phyloP scores from a whole-genome alignment of 2,329 filamentous ascomycete species.

The Claviceps sp. region DNA sequence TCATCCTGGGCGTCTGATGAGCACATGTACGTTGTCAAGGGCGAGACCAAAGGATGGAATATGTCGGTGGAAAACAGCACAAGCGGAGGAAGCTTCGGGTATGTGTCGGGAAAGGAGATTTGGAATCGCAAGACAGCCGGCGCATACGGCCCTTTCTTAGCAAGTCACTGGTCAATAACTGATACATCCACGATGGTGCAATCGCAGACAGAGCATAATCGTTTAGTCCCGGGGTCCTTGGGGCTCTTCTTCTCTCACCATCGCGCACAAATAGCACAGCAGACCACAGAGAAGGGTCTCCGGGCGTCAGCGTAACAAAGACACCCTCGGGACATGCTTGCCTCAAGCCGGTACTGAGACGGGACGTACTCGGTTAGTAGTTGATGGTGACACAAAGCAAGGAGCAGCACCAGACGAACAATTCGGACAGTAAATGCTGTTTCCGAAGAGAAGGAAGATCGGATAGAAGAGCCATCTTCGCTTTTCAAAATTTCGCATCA shows the following conservation, averaged over 20 bases:
- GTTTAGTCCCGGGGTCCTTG: not conserved
- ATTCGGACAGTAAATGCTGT: constrained; percentile 70
- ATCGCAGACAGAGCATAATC: not conserved
- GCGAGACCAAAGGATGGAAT: constrained; percentile 87
- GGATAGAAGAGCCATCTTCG: constrained; percentile 19
- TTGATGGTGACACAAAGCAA: not conserved
- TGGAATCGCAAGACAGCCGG: constrained; percentile 81
- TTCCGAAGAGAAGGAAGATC: constrained; percentile 46
- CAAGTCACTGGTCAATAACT: not conserved
- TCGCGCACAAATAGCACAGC: constrained; percentile 85
- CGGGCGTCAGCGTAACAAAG: constrained; percentile 72
- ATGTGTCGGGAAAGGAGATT: constrained; percentile 71
- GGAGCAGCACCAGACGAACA: constrained; percentile 41
- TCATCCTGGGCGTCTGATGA: constrained; percentile 62
- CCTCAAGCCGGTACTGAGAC: constrained; percentile 58
- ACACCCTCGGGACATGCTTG: constrained; percentile 74
- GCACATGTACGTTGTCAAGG: constrained; percentile 89
- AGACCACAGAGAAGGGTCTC: constrained; percentile 70
- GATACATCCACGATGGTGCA: not conserved
- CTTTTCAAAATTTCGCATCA: not conserved
- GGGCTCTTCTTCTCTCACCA: constrained; percentile 35
- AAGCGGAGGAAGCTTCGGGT: constrained; percentile 66
- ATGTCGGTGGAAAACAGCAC: constrained; percentile 86
- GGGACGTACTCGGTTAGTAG: not conserved
- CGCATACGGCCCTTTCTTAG: constrained; percentile 63